Base-by-base conservation (phyloP, 2,329 filamentous ascomycete genomes). In the Calonectria crousiana region DNA sequence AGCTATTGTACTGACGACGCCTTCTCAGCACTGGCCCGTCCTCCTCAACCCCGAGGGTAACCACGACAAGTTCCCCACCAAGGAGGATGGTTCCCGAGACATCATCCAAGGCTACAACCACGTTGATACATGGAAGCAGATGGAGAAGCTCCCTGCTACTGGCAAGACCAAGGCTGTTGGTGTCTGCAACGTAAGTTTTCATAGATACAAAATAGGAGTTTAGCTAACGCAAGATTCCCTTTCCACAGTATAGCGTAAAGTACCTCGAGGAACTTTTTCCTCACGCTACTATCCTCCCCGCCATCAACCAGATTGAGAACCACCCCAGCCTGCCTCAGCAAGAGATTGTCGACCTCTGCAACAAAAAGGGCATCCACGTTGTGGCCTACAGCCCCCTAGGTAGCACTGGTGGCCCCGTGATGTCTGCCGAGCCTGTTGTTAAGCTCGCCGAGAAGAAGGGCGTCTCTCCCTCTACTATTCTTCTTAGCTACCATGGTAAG, bases 31-130 rank as follows among this genome's bases (percentile, higher is more conserved):
- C 86, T 97, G 95, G 94, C 93, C 94, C 8, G 87, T 95, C 58
- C 92, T 93, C 65, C 93, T 96, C 91, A 96, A 96, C 86, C 93
- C 93, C 10, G 90, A 94, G 41, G 93, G 93, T 90, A 93, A 94
- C 86, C 88, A 94, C 83, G 92, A 93, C 79, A 89, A 90, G 75
- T 95, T 96, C 86, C 95, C 95, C 78, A 95, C 92, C 84, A 91
- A 91, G 67, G 86, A 91, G 18, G 93, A 96, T 82, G 95, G 95
- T 76, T 90, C 89, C 58, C 92, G 95, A 76, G 95, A 97, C 83
- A 91, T 97, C 69, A 88, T 93, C 82, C 89, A 85, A 79, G 88
- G 87, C 77, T 92, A 93, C 88, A 92, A 92, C 79, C 94, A 96
- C 84, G 86, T 94, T 77, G 89, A 94, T 73, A 95, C 94, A 65